These are phyloP conservation scores for Solanum chmielewskii DNA, from an alignment of 257 asterid species.

Conservation along the genomic window DNA sequence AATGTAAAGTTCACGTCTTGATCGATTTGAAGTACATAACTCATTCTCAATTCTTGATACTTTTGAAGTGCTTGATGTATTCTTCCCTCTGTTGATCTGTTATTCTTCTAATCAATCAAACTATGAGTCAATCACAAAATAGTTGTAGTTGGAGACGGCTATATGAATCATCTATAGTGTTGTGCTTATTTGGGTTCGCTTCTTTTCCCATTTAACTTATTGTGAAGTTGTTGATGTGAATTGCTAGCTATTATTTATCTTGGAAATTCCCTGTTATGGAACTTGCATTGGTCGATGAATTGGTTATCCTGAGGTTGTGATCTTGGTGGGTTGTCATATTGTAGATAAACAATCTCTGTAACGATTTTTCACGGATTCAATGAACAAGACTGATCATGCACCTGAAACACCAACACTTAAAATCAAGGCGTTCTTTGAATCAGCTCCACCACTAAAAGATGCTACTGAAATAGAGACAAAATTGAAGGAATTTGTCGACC, in stretches of 20 bases:
- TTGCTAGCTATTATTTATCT: not conserved
- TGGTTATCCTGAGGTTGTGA: not conserved
- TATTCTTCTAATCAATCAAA: too few species aligned
- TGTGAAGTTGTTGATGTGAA: not conserved
- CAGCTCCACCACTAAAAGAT: conserved; percentile 79
- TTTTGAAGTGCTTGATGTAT: too few species aligned
- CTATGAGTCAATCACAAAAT: not conserved
- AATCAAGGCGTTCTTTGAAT: conserved; percentile 58
- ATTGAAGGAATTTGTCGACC: conserved; percentile 35
- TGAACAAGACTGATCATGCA: conserved; percentile 7
- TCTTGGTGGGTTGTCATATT: not conserved
- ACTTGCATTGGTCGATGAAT: not conserved
- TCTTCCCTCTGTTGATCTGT: too few species aligned
- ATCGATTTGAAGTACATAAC: not conserved
- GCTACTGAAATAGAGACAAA: conserved; percentile 34
- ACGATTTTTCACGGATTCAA: conserved; percentile 19
- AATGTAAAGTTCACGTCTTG: not conserved
- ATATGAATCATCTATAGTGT: not conserved
- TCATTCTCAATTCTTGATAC: too few species aligned
- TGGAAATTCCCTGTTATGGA: not conserved
- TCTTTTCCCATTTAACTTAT: not conserved
- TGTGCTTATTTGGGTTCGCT: not conserved
- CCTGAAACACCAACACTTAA: conserved; percentile 35
- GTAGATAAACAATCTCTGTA: not conserved
- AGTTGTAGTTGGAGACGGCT: not conserved